Base-by-base conservation (phyloP, 208 protist species). In the Wallacemonas collosoma region DNA sequence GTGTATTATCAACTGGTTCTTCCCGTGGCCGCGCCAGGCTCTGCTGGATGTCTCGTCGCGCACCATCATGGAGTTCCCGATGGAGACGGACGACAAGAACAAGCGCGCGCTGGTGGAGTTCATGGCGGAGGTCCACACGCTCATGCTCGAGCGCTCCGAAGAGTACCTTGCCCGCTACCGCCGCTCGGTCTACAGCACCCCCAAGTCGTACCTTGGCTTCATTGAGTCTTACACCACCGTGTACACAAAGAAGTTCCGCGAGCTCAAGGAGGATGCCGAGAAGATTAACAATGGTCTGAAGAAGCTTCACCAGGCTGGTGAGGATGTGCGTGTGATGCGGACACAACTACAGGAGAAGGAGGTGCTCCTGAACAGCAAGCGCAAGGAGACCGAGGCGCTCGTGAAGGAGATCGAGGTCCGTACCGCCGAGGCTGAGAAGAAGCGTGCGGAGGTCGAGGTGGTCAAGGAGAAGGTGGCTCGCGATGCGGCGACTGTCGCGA, bases 1-100 rank as follows among this genome's bases (percentile, higher is more conserved):
- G 41, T 99, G 97, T 81, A 98, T 97, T 58, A 99, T 99, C 78
- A 98, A 99, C 84, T 99, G 98, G 98, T 99, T 99, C 93, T 97
- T 98, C 76, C 95, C 96, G 58, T 99, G 98, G 98, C 97, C 98
- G 14, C 91, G 97, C 73, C 90, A 98, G 81, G 98, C 96, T 15
- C 77, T 99, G 61, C 72, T 93, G 2, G 93, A 98, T 71, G 97
- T 99, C 40, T 96, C 96, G 8, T 87, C 86, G 36, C 87, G 89
- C 63, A 97, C 92, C 43, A 91, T 98, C 70, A 87, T 84, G 63
- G 77, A 75, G 62, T 98, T 98, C 82, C 82, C 96, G 70, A 98
- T 98, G 88, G 94, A 95, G 5, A 96, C 92, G 4, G 91, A 96
- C 11, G 86, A 93, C 55, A 88, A 94, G 77, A 89, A 91, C 76